Evolutionary conservation across 106 monocot genomes (phyloP), one percentile per base, ranked within the genome.

Genomic region (Dendrobium chrysotoxum): DNA sequence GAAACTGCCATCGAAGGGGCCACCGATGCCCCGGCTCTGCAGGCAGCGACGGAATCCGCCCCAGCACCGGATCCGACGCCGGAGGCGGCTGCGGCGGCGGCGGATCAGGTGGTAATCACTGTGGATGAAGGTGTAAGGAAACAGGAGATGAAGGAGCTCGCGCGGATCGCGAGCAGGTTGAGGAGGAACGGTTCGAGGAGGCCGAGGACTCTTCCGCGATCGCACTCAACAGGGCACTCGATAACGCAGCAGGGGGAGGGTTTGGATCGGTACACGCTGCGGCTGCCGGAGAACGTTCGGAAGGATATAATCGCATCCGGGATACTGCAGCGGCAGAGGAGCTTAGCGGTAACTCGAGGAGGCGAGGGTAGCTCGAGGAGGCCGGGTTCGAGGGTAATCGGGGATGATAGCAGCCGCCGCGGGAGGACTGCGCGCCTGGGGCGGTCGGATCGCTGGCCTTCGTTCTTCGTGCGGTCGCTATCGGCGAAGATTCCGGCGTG

Each of bases 181-280:
- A 81, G 85, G 10, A 75, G 83, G 41, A 84, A 82, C 42, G 86
- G 89, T 12, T 64, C 79, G 71, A 45, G 74, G 17, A 79, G 83
- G 40, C 83, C 85, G 20, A 17, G 50, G 78, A 77, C 67, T 55
- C 79, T 89, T 46, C 86, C 86, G 55, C 77, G 96, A 5, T 87
- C 93, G 38, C 84, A 88, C 82, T 90, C 90, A 21, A 93, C 90
- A 1, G 96, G 91, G 18, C 95, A 92, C 74, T 91, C 89, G 1
- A 40, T 91, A 61, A 50, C 80, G 58, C 68, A 31, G 46, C 78
- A 42, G 44, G 89, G 89, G 17, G 92, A 88, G 68, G 78, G 88
- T 74, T 40, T 80, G 17, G 98, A 99, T 11, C 80, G 98, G 61
- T 99, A 87, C 84, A 99, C 95, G 1, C 80, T 99, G 17, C 78